Evolutionary conservation across 331 rosid species (phyloP).

Genomic region (Malus hybrid): DNA sequence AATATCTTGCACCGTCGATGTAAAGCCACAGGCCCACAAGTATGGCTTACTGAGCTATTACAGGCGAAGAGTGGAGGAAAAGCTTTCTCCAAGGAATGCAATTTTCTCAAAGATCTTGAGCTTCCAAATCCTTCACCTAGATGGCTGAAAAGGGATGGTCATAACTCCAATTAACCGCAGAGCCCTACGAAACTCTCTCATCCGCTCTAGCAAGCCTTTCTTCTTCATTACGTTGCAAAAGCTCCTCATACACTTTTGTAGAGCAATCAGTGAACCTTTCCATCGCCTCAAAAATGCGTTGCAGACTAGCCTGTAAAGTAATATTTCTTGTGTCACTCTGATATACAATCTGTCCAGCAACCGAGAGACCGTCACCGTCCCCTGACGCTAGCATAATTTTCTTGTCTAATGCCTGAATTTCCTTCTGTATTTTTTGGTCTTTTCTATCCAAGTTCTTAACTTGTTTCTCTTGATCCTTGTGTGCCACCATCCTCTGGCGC

Average conservation of each 20-base stretch:
- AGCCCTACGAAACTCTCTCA: conserved; percentile 30
- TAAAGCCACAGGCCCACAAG: not conserved
- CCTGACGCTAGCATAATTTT: conserved; percentile 46
- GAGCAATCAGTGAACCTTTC: conserved; percentile 68
- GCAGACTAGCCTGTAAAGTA: conserved; percentile 68
- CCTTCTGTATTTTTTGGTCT: conserved; percentile 72
- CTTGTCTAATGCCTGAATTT: conserved; percentile 70
- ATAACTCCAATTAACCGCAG: not conserved
- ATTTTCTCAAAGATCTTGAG: conserved; percentile 1
- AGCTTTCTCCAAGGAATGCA: not conserved
- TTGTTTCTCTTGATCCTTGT: conserved; percentile 65
- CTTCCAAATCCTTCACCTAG: not conserved
- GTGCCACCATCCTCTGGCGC: conserved; percentile 47
- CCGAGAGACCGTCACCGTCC: conserved; percentile 41
- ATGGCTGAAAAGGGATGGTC: conserved; percentile 5
- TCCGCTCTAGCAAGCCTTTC: conserved; percentile 30
- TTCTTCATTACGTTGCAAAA: conserved; percentile 63
- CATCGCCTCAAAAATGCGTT: conserved; percentile 84
- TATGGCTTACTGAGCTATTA: not conserved
- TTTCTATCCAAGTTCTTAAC: conserved; percentile 59
- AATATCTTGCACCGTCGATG: not conserved
- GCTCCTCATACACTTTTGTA: conserved; percentile 59
- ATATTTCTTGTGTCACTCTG: conserved; percentile 54
- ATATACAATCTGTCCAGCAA: conserved; percentile 44
- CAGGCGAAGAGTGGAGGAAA: not conserved